These are phyloP conservation scores for Neurospora sp. DNA, from an alignment of 495 filamentous ascomycete species.

Conservation along the genomic window DNA sequence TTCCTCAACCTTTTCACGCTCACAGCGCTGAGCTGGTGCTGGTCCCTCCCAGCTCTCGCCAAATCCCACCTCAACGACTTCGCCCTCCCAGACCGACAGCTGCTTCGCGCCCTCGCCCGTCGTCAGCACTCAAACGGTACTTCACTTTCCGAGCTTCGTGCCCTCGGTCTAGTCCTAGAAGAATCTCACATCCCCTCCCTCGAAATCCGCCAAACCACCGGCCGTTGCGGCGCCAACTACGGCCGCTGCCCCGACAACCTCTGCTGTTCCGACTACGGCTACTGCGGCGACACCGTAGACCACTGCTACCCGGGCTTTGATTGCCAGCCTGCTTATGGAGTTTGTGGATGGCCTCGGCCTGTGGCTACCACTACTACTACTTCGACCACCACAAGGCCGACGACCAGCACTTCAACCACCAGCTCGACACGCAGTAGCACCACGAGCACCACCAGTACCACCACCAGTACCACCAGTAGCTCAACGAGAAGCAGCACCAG, in stretches of 20 bases:
- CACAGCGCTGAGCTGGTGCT: not conserved
- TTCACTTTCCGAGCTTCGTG: too few species aligned
- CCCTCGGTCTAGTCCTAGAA: too few species aligned
- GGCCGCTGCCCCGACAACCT: slow-evolving; percentile 15
- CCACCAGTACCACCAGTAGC: not conserved
- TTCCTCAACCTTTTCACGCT: not conserved
- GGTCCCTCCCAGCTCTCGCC: not conserved
- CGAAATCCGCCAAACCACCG: slow-evolving; percentile 8
- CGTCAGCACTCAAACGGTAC: not conserved
- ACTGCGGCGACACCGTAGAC: slow-evolving; percentile 35
- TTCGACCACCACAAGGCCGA: not conserved
- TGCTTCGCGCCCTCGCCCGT: not conserved
- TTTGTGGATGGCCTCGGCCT: slow-evolving; percentile 24
- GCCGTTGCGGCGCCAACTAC: slow-evolving; percentile 11
- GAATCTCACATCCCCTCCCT: too few species aligned
- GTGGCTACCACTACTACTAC: slow-evolving; percentile 5
- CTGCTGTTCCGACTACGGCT: slow-evolving; percentile 40
- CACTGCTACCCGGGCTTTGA: slow-evolving; percentile 40
- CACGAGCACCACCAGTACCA: not conserved
- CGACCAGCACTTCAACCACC: slow-evolving; percentile 2
- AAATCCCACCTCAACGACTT: not conserved
- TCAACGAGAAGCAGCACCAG: not conserved
- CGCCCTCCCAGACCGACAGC: not conserved
- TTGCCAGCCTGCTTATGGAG: slow-evolving; percentile 39
- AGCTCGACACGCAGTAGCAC: slow-evolving; percentile 4